phyloP scores from a whole-genome alignment of 805 yeast genomes.

The Kazachstania psychrophila region DNA sequence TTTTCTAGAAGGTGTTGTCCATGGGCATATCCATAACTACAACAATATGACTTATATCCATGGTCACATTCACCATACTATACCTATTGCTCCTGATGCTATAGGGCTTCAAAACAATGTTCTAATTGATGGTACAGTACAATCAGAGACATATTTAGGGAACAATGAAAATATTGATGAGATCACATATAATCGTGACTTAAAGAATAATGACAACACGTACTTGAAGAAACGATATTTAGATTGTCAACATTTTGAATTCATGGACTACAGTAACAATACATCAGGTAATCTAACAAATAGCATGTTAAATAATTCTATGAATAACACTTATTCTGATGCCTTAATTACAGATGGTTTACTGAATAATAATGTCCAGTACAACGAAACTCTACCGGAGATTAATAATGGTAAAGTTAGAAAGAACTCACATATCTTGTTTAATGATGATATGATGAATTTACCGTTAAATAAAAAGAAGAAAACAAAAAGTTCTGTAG shows the following conservation, averaged over 20 bases:
- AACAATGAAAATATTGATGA: neutral
- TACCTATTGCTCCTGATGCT: no score
- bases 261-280: slow-evolving; percentile 29
- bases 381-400: no score
- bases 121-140: no score
- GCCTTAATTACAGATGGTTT: neutral
- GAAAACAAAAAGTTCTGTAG: neutral
- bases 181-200: neutral
- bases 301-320: neutral
- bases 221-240: neutral
- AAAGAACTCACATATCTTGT: neutral
- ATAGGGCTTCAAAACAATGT: no score
- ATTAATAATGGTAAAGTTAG: neutral
- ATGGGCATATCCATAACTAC: slow-evolving; percentile 59
- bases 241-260: slow-evolving; percentile 37
- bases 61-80: slow-evolving; percentile 50
- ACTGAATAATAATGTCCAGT: neutral
- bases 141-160: neutral
- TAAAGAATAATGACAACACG: neutral
- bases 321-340: neutral
- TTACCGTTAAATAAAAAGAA: slow-evolving; percentile 9
- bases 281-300: neutral
- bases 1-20: slow-evolving; percentile 45
- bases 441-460: slow-evolving; percentile 12
- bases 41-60: slow-evolving; percentile 54